Percentiles rank a stretch among this genome's conserved stretches.
phyloP scores from a whole-genome alignment of 176 grass and related monocot genomes.

The Melocanna baccifera region DNA sequence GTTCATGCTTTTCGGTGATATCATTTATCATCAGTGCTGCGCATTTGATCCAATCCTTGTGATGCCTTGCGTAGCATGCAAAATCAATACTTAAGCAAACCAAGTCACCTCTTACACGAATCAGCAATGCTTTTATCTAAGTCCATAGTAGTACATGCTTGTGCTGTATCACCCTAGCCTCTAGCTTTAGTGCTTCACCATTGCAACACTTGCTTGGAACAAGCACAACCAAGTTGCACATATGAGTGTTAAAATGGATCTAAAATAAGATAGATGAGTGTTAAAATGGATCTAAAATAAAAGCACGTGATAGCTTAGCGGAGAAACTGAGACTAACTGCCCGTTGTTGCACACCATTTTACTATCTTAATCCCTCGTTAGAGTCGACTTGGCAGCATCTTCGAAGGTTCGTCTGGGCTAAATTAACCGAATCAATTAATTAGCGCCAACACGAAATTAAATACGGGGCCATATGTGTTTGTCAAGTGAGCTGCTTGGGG shows the following conservation, averaged over 20 bases:
- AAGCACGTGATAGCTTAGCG: neutral
- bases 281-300: neutral
- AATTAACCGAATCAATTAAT: neutral
- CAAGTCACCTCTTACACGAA: neutral
- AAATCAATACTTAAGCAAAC: neutral
- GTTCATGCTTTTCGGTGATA: neutral
- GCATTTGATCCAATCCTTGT: neutral
- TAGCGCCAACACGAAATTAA: neutral
- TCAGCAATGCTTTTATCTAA: neutral
- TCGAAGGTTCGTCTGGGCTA: slow-evolving; percentile 16
- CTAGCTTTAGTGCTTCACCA: neutral
- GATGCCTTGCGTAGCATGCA: neutral
- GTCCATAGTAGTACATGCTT: neutral
- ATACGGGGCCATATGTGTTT: neutral
- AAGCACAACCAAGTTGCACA: neutral
- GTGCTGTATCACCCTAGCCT: neutral
- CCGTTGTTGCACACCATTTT: neutral
- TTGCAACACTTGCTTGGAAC: neutral
- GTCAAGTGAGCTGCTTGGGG: slow-evolving; percentile 15
- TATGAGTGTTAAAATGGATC: neutral
- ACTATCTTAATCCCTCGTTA: neutral
- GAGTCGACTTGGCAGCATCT: neutral
- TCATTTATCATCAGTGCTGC: neutral
- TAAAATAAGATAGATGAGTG: neutral
- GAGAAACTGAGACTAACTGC: neutral